Evolutionary conservation across 2,329 filamentous ascomycete species (phyloP).

Genomic region (Botrytis paeoniae): DNA sequence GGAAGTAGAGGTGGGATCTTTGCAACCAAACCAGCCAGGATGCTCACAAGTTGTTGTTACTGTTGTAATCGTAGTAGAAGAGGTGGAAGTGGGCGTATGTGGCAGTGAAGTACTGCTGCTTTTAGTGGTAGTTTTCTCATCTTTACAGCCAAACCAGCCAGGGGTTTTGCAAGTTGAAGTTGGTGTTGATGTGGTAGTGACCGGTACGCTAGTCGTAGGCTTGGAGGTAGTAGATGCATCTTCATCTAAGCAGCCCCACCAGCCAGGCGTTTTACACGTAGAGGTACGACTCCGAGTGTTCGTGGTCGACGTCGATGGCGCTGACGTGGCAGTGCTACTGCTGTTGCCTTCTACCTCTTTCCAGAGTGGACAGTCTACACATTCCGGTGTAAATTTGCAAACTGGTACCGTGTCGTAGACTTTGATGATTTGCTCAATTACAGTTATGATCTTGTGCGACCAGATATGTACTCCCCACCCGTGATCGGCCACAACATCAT

Average conservation of each 20-base stretch:
- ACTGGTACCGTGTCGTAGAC: conserved; percentile 77
- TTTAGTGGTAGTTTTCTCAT: conserved; percentile 45
- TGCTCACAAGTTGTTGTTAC: conserved; percentile 40
- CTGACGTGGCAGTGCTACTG: conserved; percentile 66
- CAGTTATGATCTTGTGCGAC: conserved; percentile 83
- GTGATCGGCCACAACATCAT: conserved; percentile 87
- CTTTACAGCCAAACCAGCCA: conserved; percentile 50
- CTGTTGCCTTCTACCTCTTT: conserved; percentile 75
- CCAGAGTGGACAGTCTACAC: conserved; percentile 88
- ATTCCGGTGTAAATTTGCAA: conserved; percentile 74
- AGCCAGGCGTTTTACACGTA: conserved; percentile 87
- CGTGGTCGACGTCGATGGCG: conserved; percentile 46
- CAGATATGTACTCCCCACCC: conserved; percentile 90
- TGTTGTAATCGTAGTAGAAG: conserved; percentile 24
- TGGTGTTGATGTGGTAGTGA: conserved; percentile 29
- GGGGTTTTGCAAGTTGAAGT: conserved; percentile 43
- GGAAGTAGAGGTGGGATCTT: conserved; percentile 47
- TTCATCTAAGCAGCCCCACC: conserved; percentile 58
- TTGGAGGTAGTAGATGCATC: conserved; percentile 30
- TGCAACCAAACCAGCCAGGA: conserved; percentile 47
- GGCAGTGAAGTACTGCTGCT: conserved; percentile 34
- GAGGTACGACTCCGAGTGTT: conserved; percentile 70
- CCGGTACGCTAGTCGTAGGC: conserved; percentile 28
- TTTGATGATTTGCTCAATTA: conserved; percentile 83
- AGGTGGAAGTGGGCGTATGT: conserved; percentile 13